Conservation (phyloP, 306 rosid genomes). For the Glycine tomentella region DNA sequence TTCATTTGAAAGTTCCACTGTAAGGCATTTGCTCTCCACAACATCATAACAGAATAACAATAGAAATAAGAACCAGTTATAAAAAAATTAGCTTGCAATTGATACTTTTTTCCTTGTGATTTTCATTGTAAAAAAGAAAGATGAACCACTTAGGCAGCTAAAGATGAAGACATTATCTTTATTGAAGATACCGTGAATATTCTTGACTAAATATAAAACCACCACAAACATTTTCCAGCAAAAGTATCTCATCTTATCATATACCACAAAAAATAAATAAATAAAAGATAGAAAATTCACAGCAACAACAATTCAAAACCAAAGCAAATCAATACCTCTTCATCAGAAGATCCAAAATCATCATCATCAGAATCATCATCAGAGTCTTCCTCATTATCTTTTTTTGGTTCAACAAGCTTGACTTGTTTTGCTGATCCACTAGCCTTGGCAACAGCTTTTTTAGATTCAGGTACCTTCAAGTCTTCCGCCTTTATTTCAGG, state of each 20-base stretch:
- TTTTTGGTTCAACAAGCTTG: constrained; percentile 65
- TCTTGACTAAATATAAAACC: background rate
- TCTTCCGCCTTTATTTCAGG: constrained; percentile 42
- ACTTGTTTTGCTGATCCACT: constrained; percentile 59
- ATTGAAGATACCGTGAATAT: background rate
- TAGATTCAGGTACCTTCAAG: constrained; percentile 47
- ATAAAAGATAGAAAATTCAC: background rate
- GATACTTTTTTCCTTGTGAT: background rate
- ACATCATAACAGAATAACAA: background rate
- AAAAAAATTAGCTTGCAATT: background rate
- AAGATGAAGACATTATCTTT: no score
- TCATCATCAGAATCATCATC: constrained; percentile 60
- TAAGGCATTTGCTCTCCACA: background rate
- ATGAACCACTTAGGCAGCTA: background rate
- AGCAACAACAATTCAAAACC: background rate
- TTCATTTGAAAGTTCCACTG: background rate
- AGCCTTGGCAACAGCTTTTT: constrained; percentile 48
- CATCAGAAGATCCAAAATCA: constrained; percentile 54
- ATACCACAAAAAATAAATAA: background rate
- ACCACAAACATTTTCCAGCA: background rate
- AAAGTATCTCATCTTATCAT: background rate
- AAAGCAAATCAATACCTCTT: constrained; percentile 50
- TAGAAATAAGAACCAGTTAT: background rate
- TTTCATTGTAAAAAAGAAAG: background rate
- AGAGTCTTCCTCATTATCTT: constrained; percentile 56